Percentiles rank a stretch among this genome's conserved stretches.
Evolutionary conservation across 2,329 filamentous ascomycete genomes (phyloP).

Genomic region (Xylaria arbuscula): DNA sequence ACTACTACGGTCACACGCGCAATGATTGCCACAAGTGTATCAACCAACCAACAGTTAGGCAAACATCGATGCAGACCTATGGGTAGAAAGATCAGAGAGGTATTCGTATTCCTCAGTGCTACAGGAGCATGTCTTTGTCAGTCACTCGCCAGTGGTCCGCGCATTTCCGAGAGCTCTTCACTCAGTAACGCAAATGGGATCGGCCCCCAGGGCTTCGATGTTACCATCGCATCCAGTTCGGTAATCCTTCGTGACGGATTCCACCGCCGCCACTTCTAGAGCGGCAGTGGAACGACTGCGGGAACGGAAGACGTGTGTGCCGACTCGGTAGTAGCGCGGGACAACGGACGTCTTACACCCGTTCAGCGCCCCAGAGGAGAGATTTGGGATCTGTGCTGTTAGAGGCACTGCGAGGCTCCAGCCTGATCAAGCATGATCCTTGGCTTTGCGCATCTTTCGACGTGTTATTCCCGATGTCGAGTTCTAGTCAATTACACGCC

Average conservation of each 20-base stretch:
- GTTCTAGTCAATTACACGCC: slow-evolving; percentile 63
- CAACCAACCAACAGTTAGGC: not conserved
- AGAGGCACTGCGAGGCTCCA: slow-evolving; percentile 65
- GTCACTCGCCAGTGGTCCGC: too few species aligned
- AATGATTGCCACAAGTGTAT: slow-evolving; percentile 3
- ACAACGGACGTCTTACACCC: not conserved
- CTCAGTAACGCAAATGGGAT: too few species aligned
- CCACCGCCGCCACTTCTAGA: slow-evolving; percentile 37
- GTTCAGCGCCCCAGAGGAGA: not conserved
- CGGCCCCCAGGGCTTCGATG: slow-evolving; percentile 21
- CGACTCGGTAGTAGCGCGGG: slow-evolving; percentile 8
- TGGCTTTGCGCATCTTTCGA: slow-evolving; percentile 57
- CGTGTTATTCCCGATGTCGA: slow-evolving; percentile 63
- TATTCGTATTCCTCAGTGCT: too few species aligned
- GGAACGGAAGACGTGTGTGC: slow-evolving; percentile 29
- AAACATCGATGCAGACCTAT: too few species aligned
- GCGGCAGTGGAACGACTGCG: slow-evolving; percentile 34
- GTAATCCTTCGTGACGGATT: slow-evolving; percentile 53
- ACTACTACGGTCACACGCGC: slow-evolving; percentile 13
- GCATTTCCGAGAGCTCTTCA: too few species aligned
- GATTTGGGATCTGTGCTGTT: not conserved
- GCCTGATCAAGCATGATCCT: slow-evolving; percentile 61
- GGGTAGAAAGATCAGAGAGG: too few species aligned
- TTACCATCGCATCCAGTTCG: slow-evolving; percentile 50
- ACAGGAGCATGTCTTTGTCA: slow-evolving; percentile 67